Percentiles rank a stretch among this genome's conserved stretches.
These are phyloP conservation scores for Starmerella powellii DNA, from an alignment of 805 yeast species.

Conservation along the genomic window DNA sequence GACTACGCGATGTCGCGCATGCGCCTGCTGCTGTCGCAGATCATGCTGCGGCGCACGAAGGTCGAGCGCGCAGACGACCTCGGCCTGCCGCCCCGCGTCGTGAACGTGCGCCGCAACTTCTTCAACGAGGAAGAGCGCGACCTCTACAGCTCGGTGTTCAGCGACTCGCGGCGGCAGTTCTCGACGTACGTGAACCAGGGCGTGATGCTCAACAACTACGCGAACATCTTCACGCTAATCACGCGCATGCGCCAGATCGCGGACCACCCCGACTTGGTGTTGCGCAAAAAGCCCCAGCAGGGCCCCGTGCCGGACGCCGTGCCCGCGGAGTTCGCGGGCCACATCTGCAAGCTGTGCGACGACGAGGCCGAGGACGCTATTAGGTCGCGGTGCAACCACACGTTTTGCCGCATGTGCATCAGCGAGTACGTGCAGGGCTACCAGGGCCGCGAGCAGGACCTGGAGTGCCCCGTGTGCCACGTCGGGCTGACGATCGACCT, in stretches of 20 bases:
- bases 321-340: constrained; percentile 34
- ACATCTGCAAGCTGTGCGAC: constrained; percentile 86
- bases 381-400: constrained; percentile 85
- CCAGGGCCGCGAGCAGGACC: constrained; percentile 43
- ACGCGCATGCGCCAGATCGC: constrained; percentile 97
- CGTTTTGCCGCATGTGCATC: constrained; percentile 85
- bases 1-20: constrained; percentile 62
- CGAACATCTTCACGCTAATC: constrained; percentile 88
- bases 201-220: constrained; percentile 90
- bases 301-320: not conserved
- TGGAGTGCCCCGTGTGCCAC: constrained; percentile 94
- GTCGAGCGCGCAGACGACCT: constrained; percentile 94
- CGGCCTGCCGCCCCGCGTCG: constrained; percentile 93
- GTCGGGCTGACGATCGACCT: constrained; percentile 83
- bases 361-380: constrained; percentile 98
- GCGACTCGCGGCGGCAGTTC: constrained; percentile 77
- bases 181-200: constrained; percentile 92
- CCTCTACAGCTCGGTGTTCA: constrained; percentile 71
- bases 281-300: constrained; percentile 33
- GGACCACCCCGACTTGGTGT: constrained; percentile 92
- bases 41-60: constrained; percentile 90
- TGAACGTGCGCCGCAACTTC: constrained; percentile 71
- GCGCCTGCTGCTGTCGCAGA: constrained; percentile 57
- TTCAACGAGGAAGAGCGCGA: constrained; percentile 95
- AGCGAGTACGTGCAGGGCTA: constrained; percentile 74